These are phyloP conservation scores for Tulasnella sp. DNA, from an alignment of 768 basidiomycete species.

Conservation along the genomic window DNA sequence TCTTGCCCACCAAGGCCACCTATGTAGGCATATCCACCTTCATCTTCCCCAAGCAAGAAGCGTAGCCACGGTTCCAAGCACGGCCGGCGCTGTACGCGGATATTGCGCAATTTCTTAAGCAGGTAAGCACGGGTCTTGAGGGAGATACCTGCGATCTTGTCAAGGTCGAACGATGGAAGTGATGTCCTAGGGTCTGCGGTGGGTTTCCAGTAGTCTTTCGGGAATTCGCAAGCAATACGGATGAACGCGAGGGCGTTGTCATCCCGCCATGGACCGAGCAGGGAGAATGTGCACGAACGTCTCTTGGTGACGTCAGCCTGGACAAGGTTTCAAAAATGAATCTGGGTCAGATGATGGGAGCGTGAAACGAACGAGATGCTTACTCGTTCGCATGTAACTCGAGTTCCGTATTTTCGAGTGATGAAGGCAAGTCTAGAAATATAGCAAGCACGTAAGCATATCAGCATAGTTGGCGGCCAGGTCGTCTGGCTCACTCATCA, in stretches of 20 bases:
- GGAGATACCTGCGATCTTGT: conserved; percentile 71
- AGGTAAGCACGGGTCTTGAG: conserved; percentile 68
- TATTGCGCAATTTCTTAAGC: conserved; percentile 59
- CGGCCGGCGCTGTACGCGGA: conserved; percentile 63
- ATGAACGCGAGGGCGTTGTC: conserved; percentile 67
- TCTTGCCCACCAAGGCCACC: conserved; percentile 30
- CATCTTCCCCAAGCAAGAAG: conserved; percentile 67
- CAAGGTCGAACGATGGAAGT: conserved; percentile 51
- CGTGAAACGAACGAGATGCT: not conserved
- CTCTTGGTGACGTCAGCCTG: conserved; percentile 32
- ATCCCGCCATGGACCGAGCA: conserved; percentile 89
- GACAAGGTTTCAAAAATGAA: not conserved
- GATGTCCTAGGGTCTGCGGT: conserved; percentile 44
- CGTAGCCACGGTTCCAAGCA: conserved; percentile 77
- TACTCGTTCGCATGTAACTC: conserved; percentile 11
- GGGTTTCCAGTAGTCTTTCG: conserved; percentile 62
- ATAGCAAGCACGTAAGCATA: not conserved
- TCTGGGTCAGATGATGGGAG: not conserved
- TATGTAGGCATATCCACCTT: conserved; percentile 29
- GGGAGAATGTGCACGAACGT: conserved; percentile 72
- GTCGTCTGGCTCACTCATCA: conserved; percentile 50
- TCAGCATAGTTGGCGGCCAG: not conserved
- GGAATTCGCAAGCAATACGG: conserved; percentile 82
- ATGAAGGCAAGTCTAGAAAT: conserved; percentile 4
- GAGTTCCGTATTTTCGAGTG: conserved; percentile 8